Evolutionary conservation across 2,329 filamentous ascomycete genomes (phyloP).

Genomic region (Colletotrichum euphorbiae): DNA sequence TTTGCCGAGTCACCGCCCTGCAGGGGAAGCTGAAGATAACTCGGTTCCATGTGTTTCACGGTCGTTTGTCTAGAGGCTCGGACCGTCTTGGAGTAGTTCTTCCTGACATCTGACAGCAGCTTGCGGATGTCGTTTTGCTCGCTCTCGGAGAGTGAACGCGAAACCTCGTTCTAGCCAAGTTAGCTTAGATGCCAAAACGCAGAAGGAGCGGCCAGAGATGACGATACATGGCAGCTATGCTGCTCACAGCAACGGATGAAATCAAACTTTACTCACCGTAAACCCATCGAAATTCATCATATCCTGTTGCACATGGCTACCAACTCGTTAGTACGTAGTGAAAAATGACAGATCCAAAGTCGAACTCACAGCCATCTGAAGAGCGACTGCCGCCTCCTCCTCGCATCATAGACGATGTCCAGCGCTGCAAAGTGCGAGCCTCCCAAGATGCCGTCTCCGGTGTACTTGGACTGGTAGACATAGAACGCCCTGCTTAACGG

Average conservation of each 20-base stretch:
- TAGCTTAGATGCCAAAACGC: slow-evolving; percentile 1
- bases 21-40: slow-evolving; percentile 51
- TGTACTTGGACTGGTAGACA: slow-evolving; percentile 52
- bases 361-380: slow-evolving; percentile 56
- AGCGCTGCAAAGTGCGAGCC: slow-evolving; percentile 51
- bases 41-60: slow-evolving; percentile 57
- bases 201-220: too few species aligned
- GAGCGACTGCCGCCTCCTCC: slow-evolving; percentile 48
- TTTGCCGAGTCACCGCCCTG: slow-evolving; percentile 41
- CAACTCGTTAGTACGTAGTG: slow-evolving; percentile 35
- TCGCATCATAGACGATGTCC: slow-evolving; percentile 50
- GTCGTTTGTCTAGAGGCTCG: slow-evolving; percentile 52
- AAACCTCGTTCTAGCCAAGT: slow-evolving; percentile 49
- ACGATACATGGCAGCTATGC: too few species aligned
- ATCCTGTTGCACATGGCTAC: slow-evolving; percentile 53
- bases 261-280: slow-evolving; percentile 46
- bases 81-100: slow-evolving; percentile 50
- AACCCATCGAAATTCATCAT: slow-evolving; percentile 58
- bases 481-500: slow-evolving; percentile 29
- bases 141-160: slow-evolving; percentile 40
- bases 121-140: slow-evolving; percentile 51
- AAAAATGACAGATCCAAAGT: too few species aligned
- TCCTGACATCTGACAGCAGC: slow-evolving; percentile 53
- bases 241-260: too few species aligned
- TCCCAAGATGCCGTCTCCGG: slow-evolving; percentile 51